These are phyloP conservation scores for Clonostachys solani DNA, from an alignment of 2,329 filamentous ascomycete genomes.

Conservation along the genomic window DNA sequence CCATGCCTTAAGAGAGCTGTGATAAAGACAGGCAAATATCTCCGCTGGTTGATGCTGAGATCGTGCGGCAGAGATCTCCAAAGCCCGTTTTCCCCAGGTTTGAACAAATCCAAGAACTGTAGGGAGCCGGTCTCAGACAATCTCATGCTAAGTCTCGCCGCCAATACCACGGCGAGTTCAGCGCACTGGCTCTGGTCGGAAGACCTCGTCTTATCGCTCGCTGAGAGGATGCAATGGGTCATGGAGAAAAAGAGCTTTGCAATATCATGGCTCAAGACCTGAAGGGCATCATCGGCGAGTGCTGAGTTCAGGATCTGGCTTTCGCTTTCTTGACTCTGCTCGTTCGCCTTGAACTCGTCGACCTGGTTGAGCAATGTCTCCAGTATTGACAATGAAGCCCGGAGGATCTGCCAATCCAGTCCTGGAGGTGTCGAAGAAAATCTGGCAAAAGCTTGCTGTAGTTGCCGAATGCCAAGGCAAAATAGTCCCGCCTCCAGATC, in stretches of 20 bases:
- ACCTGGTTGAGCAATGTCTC: constrained; percentile 41
- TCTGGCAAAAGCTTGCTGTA: constrained; percentile 46
- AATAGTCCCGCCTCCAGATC: constrained; percentile 42
- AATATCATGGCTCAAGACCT: constrained; percentile 43
- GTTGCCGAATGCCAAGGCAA: constrained; percentile 42
- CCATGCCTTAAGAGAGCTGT: constrained; percentile 40
- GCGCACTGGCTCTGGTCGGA: constrained; percentile 24
- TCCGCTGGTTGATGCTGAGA: constrained; percentile 34
- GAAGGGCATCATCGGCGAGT: constrained; percentile 39
- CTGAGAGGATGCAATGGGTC: constrained; percentile 30
- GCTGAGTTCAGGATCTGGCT: constrained; percentile 30
- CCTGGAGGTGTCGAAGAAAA: constrained; percentile 35
- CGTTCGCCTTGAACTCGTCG: constrained; percentile 31
- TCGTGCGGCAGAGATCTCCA: constrained; percentile 37
- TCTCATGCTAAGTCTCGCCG: constrained; percentile 38
- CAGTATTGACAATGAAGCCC: constrained; percentile 37
- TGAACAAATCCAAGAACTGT: constrained; percentile 39
- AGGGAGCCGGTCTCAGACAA: constrained; percentile 40
- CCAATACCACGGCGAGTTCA: constrained; percentile 39
- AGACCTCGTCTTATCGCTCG: not conserved
- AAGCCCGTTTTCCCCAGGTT: constrained; percentile 40
- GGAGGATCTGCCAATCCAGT: constrained; percentile 44
- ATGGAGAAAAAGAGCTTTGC: constrained; percentile 42
- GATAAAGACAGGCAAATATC: constrained; percentile 46
- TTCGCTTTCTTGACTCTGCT: constrained; percentile 30